Conservation (phyloP, 352 stramenopile species). For the Achlya hypogyna region DNA sequence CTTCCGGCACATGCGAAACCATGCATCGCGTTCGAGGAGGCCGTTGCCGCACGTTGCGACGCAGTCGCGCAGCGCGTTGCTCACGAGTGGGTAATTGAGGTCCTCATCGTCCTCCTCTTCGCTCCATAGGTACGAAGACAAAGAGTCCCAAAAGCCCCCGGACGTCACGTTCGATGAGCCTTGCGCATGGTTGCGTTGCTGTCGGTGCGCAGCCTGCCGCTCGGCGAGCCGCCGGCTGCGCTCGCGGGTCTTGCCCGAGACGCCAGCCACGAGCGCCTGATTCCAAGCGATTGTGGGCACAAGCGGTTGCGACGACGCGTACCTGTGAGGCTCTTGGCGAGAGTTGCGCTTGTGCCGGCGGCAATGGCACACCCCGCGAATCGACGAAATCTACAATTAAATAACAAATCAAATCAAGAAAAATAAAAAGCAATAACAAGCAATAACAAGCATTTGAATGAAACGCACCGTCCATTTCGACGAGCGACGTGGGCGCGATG, state of each 20-base stretch:
- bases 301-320: constrained; percentile 19
- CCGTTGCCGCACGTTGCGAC: constrained; percentile 61
- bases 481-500: constrained; percentile 70
- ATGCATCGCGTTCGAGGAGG: constrained; percentile 79
- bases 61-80: constrained; percentile 64
- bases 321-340: constrained; percentile 13
- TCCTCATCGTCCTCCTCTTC: constrained; percentile 68
- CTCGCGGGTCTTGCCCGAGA: constrained; percentile 70
- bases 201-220: constrained; percentile 64
- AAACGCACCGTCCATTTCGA: constrained; percentile 56
- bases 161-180: neutral
- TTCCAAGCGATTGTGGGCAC: neutral
- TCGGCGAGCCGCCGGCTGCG: constrained; percentile 68
- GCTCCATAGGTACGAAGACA: constrained; percentile 77
- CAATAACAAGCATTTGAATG: too few relatives aligned
- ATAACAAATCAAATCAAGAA: neutral
- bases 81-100: constrained; percentile 70
- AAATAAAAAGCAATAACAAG: too few relatives aligned
- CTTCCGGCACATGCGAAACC: constrained; percentile 72
- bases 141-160: constrained; percentile 49
- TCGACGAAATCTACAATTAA: constrained; percentile 61
- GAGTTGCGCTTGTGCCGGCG: constrained; percentile 47
- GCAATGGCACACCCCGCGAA: constrained; percentile 63
- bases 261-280: constrained; percentile 25
- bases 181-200: neutral